Evolutionary conservation across 208 protist species (phyloP).

Genomic region (Leishmania turanica): DNA sequence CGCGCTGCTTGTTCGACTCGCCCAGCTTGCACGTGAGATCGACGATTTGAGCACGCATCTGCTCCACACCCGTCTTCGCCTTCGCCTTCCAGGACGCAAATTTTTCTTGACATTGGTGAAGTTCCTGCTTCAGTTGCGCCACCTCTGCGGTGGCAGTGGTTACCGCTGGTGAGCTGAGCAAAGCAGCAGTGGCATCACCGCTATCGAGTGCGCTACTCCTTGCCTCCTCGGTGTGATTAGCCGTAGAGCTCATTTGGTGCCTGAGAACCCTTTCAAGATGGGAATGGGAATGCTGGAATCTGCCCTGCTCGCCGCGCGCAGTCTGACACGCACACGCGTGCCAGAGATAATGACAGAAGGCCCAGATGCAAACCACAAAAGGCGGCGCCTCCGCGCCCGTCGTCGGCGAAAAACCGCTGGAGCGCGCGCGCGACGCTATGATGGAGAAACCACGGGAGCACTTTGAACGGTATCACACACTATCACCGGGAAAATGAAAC

Average conservation of each 20-base stretch:
- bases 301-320: not conserved
- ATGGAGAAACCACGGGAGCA: not conserved
- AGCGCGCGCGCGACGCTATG: not conserved
- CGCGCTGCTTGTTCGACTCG: constrained; percentile 13
- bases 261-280: not conserved
- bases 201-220: not conserved
- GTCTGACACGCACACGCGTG: not conserved
- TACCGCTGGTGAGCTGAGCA: not conserved
- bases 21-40: constrained; percentile 52
- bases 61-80: constrained; percentile 74
- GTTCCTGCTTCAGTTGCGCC: constrained; percentile 43
- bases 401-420: not conserved
- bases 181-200: not conserved
- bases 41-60: constrained; percentile 62
- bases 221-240: not conserved
- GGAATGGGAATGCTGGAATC: not conserved
- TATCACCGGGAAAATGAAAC: not conserved
- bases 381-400: not conserved
- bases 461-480: not conserved
- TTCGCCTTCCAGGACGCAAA: constrained; percentile 76
- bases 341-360: not conserved
- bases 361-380: not conserved
- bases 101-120: constrained; percentile 58
- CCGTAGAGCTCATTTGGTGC: not conserved
- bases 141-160: constrained; percentile 6